A percentile compares a stretch with the other conserved stretches of the same genome.
These are phyloP conservation scores for Diaporthe sp. DNA, from an alignment of 2,329 filamentous ascomycete species.

Conservation along the genomic window DNA sequence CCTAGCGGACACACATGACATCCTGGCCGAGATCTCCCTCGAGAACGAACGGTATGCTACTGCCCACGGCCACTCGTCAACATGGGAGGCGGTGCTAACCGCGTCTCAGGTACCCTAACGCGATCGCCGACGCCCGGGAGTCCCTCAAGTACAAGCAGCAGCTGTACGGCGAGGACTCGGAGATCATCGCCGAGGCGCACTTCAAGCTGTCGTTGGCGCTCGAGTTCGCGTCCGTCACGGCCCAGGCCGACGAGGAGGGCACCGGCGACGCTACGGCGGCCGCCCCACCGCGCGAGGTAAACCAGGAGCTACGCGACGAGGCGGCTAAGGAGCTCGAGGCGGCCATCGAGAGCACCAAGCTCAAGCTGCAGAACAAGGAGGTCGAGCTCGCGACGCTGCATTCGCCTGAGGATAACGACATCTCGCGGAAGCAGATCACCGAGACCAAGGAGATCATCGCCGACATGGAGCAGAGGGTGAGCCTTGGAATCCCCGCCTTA, in stretches of 20 bases:
- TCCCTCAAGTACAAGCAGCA: constrained; percentile 84
- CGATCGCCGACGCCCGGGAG: constrained; percentile 85
- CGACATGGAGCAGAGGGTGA: constrained; percentile 82
- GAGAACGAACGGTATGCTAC: constrained; percentile 83
- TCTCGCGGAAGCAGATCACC: constrained; percentile 71
- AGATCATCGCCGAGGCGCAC: constrained; percentile 92
- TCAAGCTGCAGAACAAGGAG: constrained; percentile 79
- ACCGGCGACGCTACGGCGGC: constrained; percentile 47
- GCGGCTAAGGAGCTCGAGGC: constrained; percentile 79
- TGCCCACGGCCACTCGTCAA: constrained; percentile 3
- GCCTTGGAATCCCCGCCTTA: constrained; percentile 49
- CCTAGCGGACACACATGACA: constrained; percentile 91
- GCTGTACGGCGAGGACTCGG: constrained; percentile 84
- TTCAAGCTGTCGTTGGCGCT: constrained; percentile 96
- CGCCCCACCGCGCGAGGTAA: constrained; percentile 59
- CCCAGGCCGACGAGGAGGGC: constrained; percentile 64
- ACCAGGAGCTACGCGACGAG: constrained; percentile 79
- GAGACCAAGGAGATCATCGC: constrained; percentile 84
- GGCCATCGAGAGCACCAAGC: constrained; percentile 79
- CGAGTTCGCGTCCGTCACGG: constrained; percentile 89
- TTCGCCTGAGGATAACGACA: constrained; percentile 76
- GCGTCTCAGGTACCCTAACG: constrained; percentile 76
- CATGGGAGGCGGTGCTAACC: constrained; percentile 15
- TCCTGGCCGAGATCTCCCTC: constrained; percentile 95
- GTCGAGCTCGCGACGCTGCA: constrained; percentile 73